phyloP scores from a whole-genome alignment of 2,329 filamentous ascomycete species.

The Botrytis porri region DNA sequence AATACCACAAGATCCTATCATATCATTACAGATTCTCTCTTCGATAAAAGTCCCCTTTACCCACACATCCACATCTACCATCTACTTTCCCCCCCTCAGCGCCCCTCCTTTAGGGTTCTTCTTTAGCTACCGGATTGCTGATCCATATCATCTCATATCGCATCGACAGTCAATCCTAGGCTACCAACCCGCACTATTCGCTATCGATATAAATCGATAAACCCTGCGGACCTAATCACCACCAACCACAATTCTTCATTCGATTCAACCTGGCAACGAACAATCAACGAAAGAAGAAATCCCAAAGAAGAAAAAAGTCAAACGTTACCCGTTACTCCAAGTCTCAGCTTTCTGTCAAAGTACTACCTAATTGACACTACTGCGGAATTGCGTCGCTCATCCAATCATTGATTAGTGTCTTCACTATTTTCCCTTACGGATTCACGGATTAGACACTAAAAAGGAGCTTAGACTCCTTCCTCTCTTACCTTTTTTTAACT shows the following conservation, averaged over 20 bases:
- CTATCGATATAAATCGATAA: conserved; percentile 17
- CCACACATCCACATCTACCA: conserved; percentile 2
- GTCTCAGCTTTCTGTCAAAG: conserved; percentile 10
- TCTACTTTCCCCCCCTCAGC: background rate
- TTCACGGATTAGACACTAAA: conserved; percentile 7
- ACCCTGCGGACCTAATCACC: conserved; percentile 12
- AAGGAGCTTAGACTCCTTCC: conserved; percentile 11
- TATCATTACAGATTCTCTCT: conserved; percentile 4
- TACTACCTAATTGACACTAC: conserved; percentile 1
- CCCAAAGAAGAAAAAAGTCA: background rate
- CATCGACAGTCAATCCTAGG: conserved; percentile 15
- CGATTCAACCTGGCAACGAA: background rate
- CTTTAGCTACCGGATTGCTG: conserved; percentile 11
- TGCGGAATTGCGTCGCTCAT: background rate
- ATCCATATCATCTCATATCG: conserved; percentile 14
- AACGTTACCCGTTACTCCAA: background rate
- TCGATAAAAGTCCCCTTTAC: conserved; percentile 1
- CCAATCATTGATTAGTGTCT: background rate
- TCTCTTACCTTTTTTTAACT: conserved; percentile 1
- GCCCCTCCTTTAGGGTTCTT: conserved; percentile 4
- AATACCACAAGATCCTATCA: background rate
- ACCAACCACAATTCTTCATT: background rate
- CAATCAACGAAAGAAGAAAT: background rate
- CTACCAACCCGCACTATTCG: background rate
- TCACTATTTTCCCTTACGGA: background rate